Conservation (phyloP, 192 early-diverging fungal genomes). For the Diversispora epigaea region DNA sequence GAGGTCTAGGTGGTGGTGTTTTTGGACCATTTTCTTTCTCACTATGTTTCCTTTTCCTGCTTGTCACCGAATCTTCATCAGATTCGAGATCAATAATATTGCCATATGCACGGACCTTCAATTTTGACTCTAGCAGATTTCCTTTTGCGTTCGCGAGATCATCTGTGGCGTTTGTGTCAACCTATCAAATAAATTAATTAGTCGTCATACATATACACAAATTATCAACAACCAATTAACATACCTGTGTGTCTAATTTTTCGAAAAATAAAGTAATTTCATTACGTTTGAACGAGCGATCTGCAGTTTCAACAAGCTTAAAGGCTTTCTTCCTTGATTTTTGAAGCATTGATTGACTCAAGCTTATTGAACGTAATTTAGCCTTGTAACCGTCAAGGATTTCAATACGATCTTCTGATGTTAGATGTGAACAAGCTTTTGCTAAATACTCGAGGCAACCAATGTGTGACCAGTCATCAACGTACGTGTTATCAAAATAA, state of each 20-base stretch:
- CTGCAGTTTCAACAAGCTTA: slow-evolving; percentile 24
- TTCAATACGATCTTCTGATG: slow-evolving; percentile 31
- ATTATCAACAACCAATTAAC: slow-evolving; percentile 24
- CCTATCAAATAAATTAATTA: slow-evolving; percentile 18
- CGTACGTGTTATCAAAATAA: slow-evolving; percentile 12
- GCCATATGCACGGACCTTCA: background rate
- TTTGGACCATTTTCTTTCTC: slow-evolving; percentile 10
- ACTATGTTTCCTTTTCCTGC: slow-evolving; percentile 13
- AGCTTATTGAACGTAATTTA: slow-evolving; percentile 22
- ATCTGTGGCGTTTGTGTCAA: background rate
- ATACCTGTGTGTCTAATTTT: slow-evolving; percentile 27
- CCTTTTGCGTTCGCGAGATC: slow-evolving; percentile 21
- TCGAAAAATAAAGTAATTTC: slow-evolving; percentile 34
- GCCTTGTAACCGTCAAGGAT: slow-evolving; percentile 22
- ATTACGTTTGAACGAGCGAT: slow-evolving; percentile 25
- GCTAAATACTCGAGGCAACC: slow-evolving; percentile 28
- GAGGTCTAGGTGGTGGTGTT: background rate
- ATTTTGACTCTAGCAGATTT: slow-evolving; percentile 3
- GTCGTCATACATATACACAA: slow-evolving; percentile 21
- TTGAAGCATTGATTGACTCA: slow-evolving; percentile 20
- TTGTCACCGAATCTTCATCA: background rate
- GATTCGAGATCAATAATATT: slow-evolving; percentile 11
- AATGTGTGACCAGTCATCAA: slow-evolving; percentile 25
- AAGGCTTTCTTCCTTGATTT: slow-evolving; percentile 26
- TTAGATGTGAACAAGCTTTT: slow-evolving; percentile 31